Evolutionary conservation across 1,284 basidiomycete species (phyloP).

Genomic region (Leccinum pseudoinsigne): DNA sequence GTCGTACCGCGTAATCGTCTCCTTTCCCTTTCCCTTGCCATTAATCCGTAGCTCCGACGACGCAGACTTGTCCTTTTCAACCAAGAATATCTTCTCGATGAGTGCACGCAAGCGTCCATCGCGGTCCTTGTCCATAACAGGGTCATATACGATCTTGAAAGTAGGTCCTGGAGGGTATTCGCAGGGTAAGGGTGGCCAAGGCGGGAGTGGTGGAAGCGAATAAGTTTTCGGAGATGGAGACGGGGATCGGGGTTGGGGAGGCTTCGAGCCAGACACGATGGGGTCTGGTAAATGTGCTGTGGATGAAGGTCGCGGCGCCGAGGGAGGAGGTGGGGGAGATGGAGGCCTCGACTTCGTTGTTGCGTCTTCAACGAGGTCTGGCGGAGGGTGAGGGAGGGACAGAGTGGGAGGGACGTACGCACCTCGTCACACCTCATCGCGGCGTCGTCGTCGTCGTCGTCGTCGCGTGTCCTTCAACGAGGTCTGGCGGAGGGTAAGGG

Average conservation of each 20-base stretch:
- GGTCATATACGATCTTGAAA: constrained; percentile 67
- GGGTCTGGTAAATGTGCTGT: constrained; percentile 28
- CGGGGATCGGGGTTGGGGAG: constrained; percentile 10
- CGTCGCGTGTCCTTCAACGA: no score
- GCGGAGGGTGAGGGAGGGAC: no score
- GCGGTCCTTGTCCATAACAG: constrained; percentile 47
- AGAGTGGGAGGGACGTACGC: no score
- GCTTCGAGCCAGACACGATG: constrained; percentile 32
- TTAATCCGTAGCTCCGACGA: constrained; percentile 46
- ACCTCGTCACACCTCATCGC: no score
- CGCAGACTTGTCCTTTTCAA: constrained; percentile 33
- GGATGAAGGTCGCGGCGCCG: constrained; percentile 22
- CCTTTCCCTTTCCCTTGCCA: constrained; percentile 64
- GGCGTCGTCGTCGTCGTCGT: no score
- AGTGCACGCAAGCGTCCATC: constrained; percentile 48
- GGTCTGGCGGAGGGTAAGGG: no score
- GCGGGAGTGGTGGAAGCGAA: constrained; percentile 40
- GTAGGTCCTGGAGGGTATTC: constrained; percentile 48
- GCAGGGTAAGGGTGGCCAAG: constrained; percentile 46
- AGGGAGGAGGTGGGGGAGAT: constrained; percentile 26
- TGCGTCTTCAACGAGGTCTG: no score
- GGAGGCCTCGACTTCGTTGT: constrained; percentile 11
- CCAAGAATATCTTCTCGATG: constrained; percentile 51
- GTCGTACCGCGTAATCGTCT: constrained; percentile 53
- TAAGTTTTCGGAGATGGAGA: constrained; percentile 30